Conservation (phyloP, 2,329 filamentous ascomycete genomes). For the Coniochaeta sp. region DNA sequence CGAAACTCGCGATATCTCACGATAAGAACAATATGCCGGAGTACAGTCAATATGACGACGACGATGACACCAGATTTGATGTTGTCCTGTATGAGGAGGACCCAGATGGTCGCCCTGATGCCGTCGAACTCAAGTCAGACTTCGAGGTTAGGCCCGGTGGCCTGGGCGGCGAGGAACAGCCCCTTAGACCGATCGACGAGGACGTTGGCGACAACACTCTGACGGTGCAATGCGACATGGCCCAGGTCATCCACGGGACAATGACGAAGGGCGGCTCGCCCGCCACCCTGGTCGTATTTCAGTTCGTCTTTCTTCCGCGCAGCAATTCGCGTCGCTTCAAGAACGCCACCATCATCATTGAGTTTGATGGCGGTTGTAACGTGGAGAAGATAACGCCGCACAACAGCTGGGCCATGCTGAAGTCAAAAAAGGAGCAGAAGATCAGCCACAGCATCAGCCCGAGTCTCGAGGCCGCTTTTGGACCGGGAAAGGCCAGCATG, state of each 20-base stretch:
- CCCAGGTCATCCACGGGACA: constrained; percentile 1
- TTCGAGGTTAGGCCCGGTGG: not conserved
- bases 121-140: not conserved
- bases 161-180: constrained; percentile 2
- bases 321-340: not conserved
- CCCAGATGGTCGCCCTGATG: not conserved
- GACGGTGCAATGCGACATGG: constrained; percentile 1
- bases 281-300: constrained; percentile 3
- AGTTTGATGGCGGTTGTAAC: not conserved
- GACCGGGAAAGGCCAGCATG: not conserved
- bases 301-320: constrained; percentile 1
- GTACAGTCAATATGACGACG: not conserved
- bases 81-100: not conserved
- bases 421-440: not conserved
- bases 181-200: not conserved
- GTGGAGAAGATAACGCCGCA: not conserved
- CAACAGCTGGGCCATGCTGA: not conserved
- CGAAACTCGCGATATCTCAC: too few relatives aligned
- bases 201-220: not conserved
- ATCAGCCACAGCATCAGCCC: constrained; percentile 4
- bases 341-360: not conserved
- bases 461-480: not conserved
- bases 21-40: not conserved
- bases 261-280: constrained; percentile 1
- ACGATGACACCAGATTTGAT: not conserved